Base-by-base conservation (phyloP, 768 basidiomycete species). In the Cystobasidium ongulense region DNA sequence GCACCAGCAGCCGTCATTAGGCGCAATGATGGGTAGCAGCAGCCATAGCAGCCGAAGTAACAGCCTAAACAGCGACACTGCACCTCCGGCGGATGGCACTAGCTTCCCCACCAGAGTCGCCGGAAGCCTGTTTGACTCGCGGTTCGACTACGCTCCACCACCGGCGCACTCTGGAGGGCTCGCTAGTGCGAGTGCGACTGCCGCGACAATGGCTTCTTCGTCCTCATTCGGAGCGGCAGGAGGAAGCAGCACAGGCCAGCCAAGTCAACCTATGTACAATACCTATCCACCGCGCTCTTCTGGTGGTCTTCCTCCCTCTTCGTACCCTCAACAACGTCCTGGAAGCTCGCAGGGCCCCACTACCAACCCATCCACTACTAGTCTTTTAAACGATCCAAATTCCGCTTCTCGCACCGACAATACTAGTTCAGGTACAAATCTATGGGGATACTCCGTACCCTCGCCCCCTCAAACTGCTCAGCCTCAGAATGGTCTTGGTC, bases 391-490 rank as follows among this genome's bases (percentile, higher is more conserved):
- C 21, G 18, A 3, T n/a, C 21, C n/a, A 50, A 21, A 11, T 17
- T 4, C 46, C 15, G 10, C 21, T 50, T 8, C 46, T 17, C 25
- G 29, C 57, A 59, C 29, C 57, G 29, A 59, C 27, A 59, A 59
- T 21, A 59, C 25, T 27, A 31, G 21, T 21, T 59, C 57, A 2
- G 11, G 57, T 59, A 59, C 57, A 5, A 59, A 59, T 23, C 23
- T 59, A 29, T 59, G 57, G 57, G 57, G 57, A 29, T 59, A 59
- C 57, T 15, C 13, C 25, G 57, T 59, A 13, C 57, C 57, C 11
- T 59, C 57, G 57, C 57, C 57, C 11, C 57, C 57, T 59, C 57
- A 59, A 59, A 59, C 57, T 59, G 57, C 57, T 23, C 57, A 59
- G 8, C 29, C 25, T 5, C 33, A 50, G 46, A 50, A 3, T 50